Percentiles rank a stretch among this genome's conserved stretches.
These are phyloP conservation scores for Elongisporangium prolatum DNA, from an alignment of 352 stramenopile genomes.

Conservation along the genomic window DNA sequence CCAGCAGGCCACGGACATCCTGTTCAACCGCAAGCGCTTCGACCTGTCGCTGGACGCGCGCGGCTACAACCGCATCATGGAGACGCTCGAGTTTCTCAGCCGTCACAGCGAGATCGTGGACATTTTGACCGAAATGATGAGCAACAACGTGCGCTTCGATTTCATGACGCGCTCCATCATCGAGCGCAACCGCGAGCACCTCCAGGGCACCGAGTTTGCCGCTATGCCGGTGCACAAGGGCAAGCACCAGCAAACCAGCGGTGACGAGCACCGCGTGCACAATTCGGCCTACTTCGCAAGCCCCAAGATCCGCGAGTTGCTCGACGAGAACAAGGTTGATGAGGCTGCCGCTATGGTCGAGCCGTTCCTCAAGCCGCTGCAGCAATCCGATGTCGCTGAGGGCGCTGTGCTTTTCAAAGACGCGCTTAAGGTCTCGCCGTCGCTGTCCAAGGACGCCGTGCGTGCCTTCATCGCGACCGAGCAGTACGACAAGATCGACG, in stretches of 20 bases:
- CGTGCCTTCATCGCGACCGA: constrained; percentile 38
- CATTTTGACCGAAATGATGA: constrained; percentile 60
- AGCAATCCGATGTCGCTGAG: constrained; percentile 29
- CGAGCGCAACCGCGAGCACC: constrained; percentile 35
- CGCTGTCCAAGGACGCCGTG: constrained; percentile 37
- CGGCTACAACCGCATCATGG: constrained; percentile 70
- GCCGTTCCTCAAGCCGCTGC: constrained; percentile 29
- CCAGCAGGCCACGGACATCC: constrained; percentile 63
- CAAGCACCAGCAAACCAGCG: constrained; percentile 8
- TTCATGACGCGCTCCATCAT: constrained; percentile 55
- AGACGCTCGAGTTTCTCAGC: constrained; percentile 69
- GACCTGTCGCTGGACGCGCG: constrained; percentile 59
- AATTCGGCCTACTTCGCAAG: constrained; percentile 17
- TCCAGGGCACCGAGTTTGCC: constrained; percentile 39
- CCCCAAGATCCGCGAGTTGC: constrained; percentile 40
- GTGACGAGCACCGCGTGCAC: not conserved
- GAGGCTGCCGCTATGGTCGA: constrained; percentile 41
- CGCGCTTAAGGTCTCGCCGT: constrained; percentile 30
- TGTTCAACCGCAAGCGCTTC: constrained; percentile 76
- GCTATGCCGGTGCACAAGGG: constrained; percentile 1
- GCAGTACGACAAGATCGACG: constrained; percentile 51
- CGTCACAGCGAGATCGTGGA: constrained; percentile 50
- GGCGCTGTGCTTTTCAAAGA: constrained; percentile 16
- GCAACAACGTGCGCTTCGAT: constrained; percentile 49
- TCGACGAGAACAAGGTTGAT: constrained; percentile 23